These are phyloP conservation scores for Fusarium zealandicum DNA, from an alignment of 2,329 filamentous ascomycete genomes.

Conservation along the genomic window DNA sequence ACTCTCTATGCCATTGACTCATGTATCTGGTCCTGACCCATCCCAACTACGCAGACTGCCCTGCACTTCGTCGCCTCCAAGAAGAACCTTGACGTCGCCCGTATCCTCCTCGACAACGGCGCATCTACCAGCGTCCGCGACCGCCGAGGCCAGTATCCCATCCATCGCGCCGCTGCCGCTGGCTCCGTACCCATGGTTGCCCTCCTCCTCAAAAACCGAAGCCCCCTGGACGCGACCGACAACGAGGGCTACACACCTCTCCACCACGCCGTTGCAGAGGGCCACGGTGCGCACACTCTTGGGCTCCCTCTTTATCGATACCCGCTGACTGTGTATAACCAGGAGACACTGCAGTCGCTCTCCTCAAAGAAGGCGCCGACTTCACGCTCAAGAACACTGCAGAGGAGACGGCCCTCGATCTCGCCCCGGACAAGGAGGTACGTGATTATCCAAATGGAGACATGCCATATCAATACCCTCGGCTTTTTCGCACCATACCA, in stretches of 20 bases:
- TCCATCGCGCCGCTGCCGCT: conserved; percentile 90
- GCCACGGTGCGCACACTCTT: conserved; percentile 60
- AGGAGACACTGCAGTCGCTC: conserved; percentile 81
- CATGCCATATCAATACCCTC: not conserved
- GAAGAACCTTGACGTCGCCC: conserved; percentile 81
- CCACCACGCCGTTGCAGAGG: conserved; percentile 85
- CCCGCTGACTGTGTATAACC: not conserved
- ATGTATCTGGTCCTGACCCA: not conserved
- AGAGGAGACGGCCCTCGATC: conserved; percentile 75
- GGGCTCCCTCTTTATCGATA: not conserved
- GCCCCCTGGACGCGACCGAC: conserved; percentile 85
- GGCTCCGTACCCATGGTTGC: conserved; percentile 89
- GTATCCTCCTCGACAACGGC: conserved; percentile 75
- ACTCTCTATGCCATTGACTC: not conserved
- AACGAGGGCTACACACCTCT: conserved; percentile 83
- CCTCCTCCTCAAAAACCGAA: conserved; percentile 76
- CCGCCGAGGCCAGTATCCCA: conserved; percentile 83
- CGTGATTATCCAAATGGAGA: conserved; percentile 38
- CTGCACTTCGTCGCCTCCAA: conserved; percentile 94
- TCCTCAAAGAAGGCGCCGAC: conserved; percentile 87
- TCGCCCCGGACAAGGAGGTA: conserved; percentile 87
- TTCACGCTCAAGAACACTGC: conserved; percentile 76
- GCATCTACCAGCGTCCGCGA: conserved; percentile 85
- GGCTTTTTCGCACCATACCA: conserved; percentile 3
- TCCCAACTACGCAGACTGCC: conserved; percentile 66